A percentile compares a stretch with the other conserved stretches of the same genome.
Conservation (phyloP, 1,284 basidiomycete genomes). For the Marasmius sp. region DNA sequence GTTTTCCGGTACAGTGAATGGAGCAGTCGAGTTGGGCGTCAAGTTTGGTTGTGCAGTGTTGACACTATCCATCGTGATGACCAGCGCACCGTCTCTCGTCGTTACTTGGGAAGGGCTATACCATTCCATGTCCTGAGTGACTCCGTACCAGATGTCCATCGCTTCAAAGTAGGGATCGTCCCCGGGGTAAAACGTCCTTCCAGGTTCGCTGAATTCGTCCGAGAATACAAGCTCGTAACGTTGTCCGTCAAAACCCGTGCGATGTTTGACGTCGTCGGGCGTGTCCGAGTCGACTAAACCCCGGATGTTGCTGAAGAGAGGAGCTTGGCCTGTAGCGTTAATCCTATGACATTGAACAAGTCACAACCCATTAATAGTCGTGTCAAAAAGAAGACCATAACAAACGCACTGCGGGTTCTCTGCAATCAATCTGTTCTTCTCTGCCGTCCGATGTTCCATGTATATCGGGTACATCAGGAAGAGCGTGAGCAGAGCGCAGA, state of each 20-base stretch:
- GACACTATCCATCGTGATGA: conserved; percentile 59
- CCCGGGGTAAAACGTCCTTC: conserved; percentile 66
- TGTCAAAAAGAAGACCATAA: not conserved
- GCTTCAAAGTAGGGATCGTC: conserved; percentile 79
- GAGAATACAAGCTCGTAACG: conserved; percentile 73
- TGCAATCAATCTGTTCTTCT: too few species aligned
- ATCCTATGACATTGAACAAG: conserved; percentile 30
- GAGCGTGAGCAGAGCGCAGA: not conserved
- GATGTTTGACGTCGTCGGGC: conserved; percentile 51
- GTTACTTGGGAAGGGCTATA: conserved; percentile 75
- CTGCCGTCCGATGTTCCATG: too few species aligned
- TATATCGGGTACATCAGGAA: too few species aligned
- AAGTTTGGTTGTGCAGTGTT: not conserved
- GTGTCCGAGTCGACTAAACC: conserved; percentile 69
- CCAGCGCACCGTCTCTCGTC: conserved; percentile 69
- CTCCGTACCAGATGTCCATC: conserved; percentile 62
- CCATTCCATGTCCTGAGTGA: conserved; percentile 71
- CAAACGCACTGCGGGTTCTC: too few species aligned
- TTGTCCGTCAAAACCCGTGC: conserved; percentile 66
- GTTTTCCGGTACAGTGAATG: conserved; percentile 41
- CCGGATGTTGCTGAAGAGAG: conserved; percentile 52
- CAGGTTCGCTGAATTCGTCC: conserved; percentile 82
- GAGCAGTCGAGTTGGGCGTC: conserved; percentile 37
- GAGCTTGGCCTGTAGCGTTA: conserved; percentile 50
- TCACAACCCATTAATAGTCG: conserved; percentile 34